Evolutionary conservation across 495 filamentous ascomycete genomes (phyloP).

Genomic region (Aspergillus nanangensis): DNA sequence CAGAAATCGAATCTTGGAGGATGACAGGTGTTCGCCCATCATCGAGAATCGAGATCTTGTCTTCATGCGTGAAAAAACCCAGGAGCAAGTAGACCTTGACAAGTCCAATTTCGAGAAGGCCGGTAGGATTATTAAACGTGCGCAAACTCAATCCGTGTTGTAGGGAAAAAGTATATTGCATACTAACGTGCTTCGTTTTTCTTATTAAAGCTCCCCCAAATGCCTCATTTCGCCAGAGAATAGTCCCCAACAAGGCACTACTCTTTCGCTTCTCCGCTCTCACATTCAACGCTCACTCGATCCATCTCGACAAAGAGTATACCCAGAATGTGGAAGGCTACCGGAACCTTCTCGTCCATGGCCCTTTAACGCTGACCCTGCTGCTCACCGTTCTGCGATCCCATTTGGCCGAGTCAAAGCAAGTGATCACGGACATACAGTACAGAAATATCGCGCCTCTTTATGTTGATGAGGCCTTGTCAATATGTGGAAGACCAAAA

Average conservation of each 20-base stretch:
- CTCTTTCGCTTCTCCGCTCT: constrained; percentile 84
- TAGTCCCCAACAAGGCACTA: constrained; percentile 59
- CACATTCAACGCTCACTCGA: constrained; percentile 80
- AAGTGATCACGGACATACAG: constrained; percentile 49
- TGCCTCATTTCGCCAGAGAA: constrained; percentile 51
- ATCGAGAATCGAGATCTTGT: constrained; percentile 56
- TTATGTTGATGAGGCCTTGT: constrained; percentile 63
- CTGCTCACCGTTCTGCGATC: constrained; percentile 60
- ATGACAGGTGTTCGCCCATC: constrained; percentile 34
- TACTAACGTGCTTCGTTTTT: no score
- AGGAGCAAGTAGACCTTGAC: constrained; percentile 24
- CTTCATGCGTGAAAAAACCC: constrained; percentile 52
- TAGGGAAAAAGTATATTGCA: no score
- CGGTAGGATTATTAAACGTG: constrained; percentile 35
- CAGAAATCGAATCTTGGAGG: constrained; percentile 39
- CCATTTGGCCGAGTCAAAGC: constrained; percentile 32
- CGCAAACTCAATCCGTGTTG: constrained; percentile 14
- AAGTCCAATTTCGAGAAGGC: constrained; percentile 20
- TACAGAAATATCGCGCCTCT: constrained; percentile 84
- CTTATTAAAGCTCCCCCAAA: constrained; percentile 36
- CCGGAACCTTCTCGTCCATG: constrained; percentile 73
- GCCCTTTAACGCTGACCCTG: constrained; percentile 73
- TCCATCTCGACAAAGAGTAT: constrained; percentile 76
- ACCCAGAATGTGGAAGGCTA: constrained; percentile 68
- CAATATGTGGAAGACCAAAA: constrained; percentile 50